Conservation (phyloP, 768 basidiomycete genomes). For the Amanita muscaria region DNA sequence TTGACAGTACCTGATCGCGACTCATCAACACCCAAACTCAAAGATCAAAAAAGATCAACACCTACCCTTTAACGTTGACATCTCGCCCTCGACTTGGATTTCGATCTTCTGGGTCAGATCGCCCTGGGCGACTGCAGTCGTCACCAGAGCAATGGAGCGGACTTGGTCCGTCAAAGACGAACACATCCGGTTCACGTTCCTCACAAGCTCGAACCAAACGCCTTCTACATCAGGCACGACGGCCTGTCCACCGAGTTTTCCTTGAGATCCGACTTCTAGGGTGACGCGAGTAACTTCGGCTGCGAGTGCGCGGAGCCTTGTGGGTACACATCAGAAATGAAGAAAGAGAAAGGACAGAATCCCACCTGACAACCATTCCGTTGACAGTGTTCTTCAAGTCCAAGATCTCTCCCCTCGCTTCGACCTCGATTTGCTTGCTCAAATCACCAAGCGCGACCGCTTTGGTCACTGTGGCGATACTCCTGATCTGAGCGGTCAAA, state of each 20-base stretch:
- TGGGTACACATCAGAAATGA: not conserved
- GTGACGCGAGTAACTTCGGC: conserved; percentile 82
- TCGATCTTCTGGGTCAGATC: conserved; percentile 91
- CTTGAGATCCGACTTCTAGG: conserved; percentile 80
- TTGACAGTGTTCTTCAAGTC: conserved; percentile 66
- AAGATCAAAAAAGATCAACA: conserved; percentile 3
- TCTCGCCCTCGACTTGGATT: conserved; percentile 81
- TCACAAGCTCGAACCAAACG: conserved; percentile 80
- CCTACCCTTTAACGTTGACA: conserved; percentile 63
- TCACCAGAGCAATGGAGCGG: conserved; percentile 76
- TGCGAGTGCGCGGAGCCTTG: conserved; percentile 48
- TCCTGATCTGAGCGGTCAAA: conserved; percentile 74
- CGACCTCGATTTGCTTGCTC: conserved; percentile 86
- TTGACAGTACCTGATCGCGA: conserved; percentile 58
- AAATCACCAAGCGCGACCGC: conserved; percentile 89
- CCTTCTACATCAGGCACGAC: conserved; percentile 85
- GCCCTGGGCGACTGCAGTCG: conserved; percentile 87
- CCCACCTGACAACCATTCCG: conserved; percentile 42
- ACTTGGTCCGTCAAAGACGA: conserved; percentile 73
- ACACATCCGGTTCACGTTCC: conserved; percentile 75
- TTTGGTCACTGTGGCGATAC: conserved; percentile 87
- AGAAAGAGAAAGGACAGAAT: not conserved
- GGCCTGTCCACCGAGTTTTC: conserved; percentile 84
- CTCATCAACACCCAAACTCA: not conserved
- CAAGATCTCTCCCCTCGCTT: conserved; percentile 83